Evolutionary conservation across 2,329 filamentous ascomycete species (phyloP).

Genomic region (Falciphora oryzae): DNA sequence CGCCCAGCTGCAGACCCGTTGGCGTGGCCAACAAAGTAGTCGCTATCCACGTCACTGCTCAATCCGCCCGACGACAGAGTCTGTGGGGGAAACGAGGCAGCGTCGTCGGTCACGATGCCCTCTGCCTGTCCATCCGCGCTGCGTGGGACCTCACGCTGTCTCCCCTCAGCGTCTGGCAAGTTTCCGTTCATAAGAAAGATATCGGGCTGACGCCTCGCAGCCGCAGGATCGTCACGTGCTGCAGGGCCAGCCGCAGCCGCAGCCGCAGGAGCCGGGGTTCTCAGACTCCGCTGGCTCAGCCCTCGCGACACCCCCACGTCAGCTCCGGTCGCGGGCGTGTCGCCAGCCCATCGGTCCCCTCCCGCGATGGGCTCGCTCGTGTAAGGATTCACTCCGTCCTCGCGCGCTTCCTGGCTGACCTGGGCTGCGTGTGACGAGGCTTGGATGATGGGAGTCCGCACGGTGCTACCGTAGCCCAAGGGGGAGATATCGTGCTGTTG

Average conservation of each 20-base stretch:
- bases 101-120: neutral
- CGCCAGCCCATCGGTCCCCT: no score
- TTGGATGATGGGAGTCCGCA: slow-evolving; percentile 39
- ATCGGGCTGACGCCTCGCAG: neutral
- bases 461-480: slow-evolving; percentile 40
- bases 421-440: slow-evolving; percentile 45
- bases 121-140: neutral
- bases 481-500: slow-evolving; percentile 20
- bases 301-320: slow-evolving; percentile 5
- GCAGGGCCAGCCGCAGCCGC: neutral
- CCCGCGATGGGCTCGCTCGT: slow-evolving; percentile 36
- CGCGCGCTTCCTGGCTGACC: slow-evolving; percentile 42
- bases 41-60: neutral
- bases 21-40: neutral
- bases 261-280: neutral
- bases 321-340: neutral
- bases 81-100: neutral
- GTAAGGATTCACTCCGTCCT: slow-evolving; percentile 55
- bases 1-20: slow-evolving; percentile 2
- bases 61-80: neutral
- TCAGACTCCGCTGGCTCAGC: slow-evolving; percentile 1
- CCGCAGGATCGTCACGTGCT: neutral
- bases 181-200: neutral
- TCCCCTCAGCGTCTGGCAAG: neutral
- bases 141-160: neutral